Evolutionary conservation across 306 rosid genomes (phyloP).

Genomic region (Phaseolus lunatus): DNA sequence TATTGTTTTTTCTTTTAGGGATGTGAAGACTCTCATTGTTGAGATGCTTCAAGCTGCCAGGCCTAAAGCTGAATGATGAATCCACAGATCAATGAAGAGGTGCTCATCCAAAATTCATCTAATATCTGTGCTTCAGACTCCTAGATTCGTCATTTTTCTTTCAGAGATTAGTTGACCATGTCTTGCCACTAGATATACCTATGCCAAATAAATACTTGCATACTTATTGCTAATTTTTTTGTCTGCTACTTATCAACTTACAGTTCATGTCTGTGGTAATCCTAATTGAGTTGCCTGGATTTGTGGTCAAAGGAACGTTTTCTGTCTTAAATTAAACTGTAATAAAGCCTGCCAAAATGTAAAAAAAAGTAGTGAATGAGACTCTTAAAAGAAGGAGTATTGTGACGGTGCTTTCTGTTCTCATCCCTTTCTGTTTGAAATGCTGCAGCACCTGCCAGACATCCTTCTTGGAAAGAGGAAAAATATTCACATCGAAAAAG

Average conservation of each 20-base stretch:
- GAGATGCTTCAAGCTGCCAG: slow-evolving; percentile 94
- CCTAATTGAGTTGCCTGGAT: slow-evolving; percentile 35
- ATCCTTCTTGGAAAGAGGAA: slow-evolving; percentile 33
- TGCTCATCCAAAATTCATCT: slow-evolving; percentile 42
- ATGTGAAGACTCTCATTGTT: slow-evolving; percentile 89
- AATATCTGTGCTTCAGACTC: slow-evolving; percentile 22
- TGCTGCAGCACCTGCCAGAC: slow-evolving; percentile 46
- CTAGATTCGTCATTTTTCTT: slow-evolving; percentile 27
- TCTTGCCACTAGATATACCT: slow-evolving; percentile 10
- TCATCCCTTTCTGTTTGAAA: slow-evolving; percentile 38
- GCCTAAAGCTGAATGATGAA: slow-evolving; percentile 56
- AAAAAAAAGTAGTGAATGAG: not conserved
- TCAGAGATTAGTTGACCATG: slow-evolving; percentile 29
- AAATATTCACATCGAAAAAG: slow-evolving; percentile 33
- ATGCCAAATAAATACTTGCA: slow-evolving; percentile 18
- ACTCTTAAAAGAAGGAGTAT: slow-evolving; percentile 10
- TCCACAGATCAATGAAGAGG: slow-evolving; percentile 41
- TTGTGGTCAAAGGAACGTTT: slow-evolving; percentile 15
- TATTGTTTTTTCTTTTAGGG: slow-evolving; percentile 60
- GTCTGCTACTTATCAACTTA: slow-evolving; percentile 7
- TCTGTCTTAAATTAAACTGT: slow-evolving; percentile 4
- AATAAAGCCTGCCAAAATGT: slow-evolving; percentile 23
- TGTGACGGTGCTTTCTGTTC: slow-evolving; percentile 26
- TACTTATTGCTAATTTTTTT: slow-evolving; percentile 10
- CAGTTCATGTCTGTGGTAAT: not conserved